Conservation (phyloP, 768 basidiomycete species). For the Agaricus subrufescens region DNA sequence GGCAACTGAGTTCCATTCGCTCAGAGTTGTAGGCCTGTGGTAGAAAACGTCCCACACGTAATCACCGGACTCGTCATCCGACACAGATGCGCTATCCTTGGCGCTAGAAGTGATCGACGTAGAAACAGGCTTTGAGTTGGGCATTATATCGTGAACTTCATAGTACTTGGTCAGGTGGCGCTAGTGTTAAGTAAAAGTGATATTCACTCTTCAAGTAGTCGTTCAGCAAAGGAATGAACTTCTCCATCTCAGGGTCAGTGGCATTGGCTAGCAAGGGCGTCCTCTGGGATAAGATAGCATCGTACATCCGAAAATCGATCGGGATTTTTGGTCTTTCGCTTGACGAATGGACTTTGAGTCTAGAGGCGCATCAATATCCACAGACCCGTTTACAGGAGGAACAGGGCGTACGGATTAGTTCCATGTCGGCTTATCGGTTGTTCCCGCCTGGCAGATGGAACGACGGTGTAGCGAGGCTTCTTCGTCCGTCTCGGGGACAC, state of each 20-base stretch:
- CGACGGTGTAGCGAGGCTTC: conserved; percentile 45
- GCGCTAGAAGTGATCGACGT: conserved; percentile 8
- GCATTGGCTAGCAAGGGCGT: conserved; percentile 20
- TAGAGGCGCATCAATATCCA: conserved; percentile 18
- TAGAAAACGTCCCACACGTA: conserved; percentile 88
- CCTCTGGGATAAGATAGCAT: conserved; percentile 51
- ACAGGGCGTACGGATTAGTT: conserved; percentile 37
- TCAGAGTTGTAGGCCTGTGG: conserved; percentile 54
- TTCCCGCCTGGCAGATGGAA: conserved; percentile 27
- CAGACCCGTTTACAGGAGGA: not conserved
- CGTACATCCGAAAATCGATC: conserved; percentile 62
- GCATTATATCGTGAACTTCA: conserved; percentile 19
- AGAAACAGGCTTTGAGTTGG: conserved; percentile 3
- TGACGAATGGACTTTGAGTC: conserved; percentile 51
- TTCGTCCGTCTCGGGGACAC: conserved; percentile 9
- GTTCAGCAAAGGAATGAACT: conserved; percentile 71
- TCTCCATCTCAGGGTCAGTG: conserved; percentile 63
- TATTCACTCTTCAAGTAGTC: conserved; percentile 67
- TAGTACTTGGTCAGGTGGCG: not conserved
- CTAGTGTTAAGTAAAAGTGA: not conserved
- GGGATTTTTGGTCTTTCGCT: conserved; percentile 36
- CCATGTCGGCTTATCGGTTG: conserved; percentile 22
- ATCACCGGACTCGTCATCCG: conserved; percentile 35
- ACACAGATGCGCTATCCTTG: conserved; percentile 5
- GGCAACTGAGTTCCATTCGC: conserved; percentile 51